These are phyloP conservation scores for Dunaliella primolecta DNA, from an alignment of 139 green algal genomes.

Conservation along the genomic window DNA sequence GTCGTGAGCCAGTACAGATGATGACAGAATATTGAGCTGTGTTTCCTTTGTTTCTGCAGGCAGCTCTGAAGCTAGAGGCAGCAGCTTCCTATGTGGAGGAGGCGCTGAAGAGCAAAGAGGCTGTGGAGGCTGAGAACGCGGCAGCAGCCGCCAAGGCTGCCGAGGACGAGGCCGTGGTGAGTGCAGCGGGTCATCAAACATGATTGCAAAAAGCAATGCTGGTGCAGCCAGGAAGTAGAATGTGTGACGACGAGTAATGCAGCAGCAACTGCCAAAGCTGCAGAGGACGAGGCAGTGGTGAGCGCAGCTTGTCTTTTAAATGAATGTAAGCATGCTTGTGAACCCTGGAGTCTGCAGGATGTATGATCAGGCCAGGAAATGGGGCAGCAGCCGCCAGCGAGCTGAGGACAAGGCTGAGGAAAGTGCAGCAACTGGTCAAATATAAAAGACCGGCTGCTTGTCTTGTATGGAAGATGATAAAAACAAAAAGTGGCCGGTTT, in stretches of 20 bases:
- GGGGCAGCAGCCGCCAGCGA: too few species aligned
- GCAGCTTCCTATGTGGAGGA: conserved; percentile 69
- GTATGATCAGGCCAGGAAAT: too few species aligned
- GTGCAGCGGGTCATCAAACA: neutral
- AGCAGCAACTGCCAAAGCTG: neutral
- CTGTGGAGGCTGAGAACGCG: conserved; percentile 71
- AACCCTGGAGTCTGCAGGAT: too few species aligned
- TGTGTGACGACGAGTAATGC: neutral
- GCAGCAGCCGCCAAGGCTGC: conserved; percentile 55
- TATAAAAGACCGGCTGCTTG: too few species aligned
- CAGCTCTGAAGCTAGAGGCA: conserved; percentile 66
- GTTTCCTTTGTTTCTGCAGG: conserved; percentile 40
- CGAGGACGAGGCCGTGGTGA: conserved; percentile 71
- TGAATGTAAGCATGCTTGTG: too few species aligned
- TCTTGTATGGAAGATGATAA: too few species aligned
- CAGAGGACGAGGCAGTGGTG: neutral
- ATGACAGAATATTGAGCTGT: too few species aligned
- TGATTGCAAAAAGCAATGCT: neutral
- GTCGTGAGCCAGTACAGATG: too few species aligned
- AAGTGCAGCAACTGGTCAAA: too few species aligned
- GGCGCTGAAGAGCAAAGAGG: conserved; percentile 70
- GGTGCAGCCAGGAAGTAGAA: neutral
- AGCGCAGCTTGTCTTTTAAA: neutral
- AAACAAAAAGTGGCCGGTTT: too few species aligned
- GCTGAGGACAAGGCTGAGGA: too few species aligned